These are phyloP conservation scores for Pichia sp. DNA, from an alignment of 1,139 yeast genomes.

Conservation along the genomic window DNA sequence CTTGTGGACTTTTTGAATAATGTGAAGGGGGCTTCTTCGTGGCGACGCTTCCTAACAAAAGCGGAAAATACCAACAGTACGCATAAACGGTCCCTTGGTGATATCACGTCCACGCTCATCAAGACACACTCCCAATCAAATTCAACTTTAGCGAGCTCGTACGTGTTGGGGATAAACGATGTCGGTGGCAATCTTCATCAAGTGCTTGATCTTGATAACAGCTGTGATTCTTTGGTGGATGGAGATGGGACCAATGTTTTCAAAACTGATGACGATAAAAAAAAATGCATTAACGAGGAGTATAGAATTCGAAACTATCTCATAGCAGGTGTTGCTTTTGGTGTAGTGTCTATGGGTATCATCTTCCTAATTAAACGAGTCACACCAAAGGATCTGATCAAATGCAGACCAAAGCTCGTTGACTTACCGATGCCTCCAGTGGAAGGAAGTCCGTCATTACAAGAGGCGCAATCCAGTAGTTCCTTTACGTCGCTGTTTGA, in stretches of 20 bases:
- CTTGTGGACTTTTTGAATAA: constrained; percentile 25
- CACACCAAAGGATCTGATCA: constrained; percentile 1
- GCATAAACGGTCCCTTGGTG: constrained; percentile 2
- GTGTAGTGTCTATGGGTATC: constrained; percentile 23
- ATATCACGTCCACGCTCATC: constrained; percentile 20
- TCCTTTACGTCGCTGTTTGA: no score
- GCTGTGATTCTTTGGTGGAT: no score
- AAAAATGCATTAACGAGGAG: no score
- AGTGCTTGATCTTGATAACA: background rate
- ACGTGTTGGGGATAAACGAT: background rate
- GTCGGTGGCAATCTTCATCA: background rate
- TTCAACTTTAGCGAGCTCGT: background rate
- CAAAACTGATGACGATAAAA: no score
- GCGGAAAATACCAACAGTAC: background rate
- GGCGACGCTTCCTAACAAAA: constrained; percentile 8
- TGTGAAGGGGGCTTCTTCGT: constrained; percentile 12
- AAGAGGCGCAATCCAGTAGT: no score
- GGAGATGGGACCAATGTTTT: no score
- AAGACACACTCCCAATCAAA: constrained; percentile 6
- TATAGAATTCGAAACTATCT: no score
- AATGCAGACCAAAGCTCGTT: no score
- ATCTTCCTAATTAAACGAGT: constrained; percentile 21
- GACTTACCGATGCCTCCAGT: no score
- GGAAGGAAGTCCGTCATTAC: no score
- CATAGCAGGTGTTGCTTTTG: constrained; percentile 23